Evolutionary conservation across 2,329 filamentous ascomycete genomes (phyloP).

Genomic region (Diaporthe destruens): DNA sequence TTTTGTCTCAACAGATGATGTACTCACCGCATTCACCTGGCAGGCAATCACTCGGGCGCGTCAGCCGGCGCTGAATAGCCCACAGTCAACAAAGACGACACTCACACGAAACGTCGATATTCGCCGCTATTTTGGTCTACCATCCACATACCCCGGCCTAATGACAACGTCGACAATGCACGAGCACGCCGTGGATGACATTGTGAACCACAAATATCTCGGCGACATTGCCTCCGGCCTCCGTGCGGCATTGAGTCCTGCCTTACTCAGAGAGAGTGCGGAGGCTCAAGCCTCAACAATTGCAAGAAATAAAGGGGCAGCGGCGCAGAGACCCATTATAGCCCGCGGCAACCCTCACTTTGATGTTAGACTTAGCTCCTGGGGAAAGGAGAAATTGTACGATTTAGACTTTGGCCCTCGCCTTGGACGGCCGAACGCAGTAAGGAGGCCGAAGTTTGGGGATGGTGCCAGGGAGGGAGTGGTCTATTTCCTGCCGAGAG

Average conservation of each 20-base stretch:
- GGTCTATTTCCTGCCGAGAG: slow-evolving; percentile 63
- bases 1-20: slow-evolving; percentile 67
- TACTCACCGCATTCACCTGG: slow-evolving; percentile 65
- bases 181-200: slow-evolving; percentile 47
- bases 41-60: slow-evolving; percentile 58
- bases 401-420: slow-evolving; percentile 61
- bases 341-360: slow-evolving; percentile 52
- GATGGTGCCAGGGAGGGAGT: slow-evolving; percentile 57
- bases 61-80: slow-evolving; percentile 48
- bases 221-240: slow-evolving; percentile 44
- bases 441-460: slow-evolving; percentile 61
- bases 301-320: slow-evolving; percentile 37
- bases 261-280: slow-evolving; percentile 43
- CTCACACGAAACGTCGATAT: slow-evolving; percentile 64
- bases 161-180: slow-evolving; percentile 61
- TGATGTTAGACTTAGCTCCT: slow-evolving; percentile 67
- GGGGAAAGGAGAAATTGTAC: slow-evolving; percentile 61
- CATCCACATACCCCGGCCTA: slow-evolving; percentile 61
- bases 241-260: slow-evolving; percentile 15
- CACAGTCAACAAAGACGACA: slow-evolving; percentile 44
- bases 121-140: slow-evolving; percentile 56
- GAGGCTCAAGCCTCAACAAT: slow-evolving; percentile 58
- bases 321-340: slow-evolving; percentile 53
- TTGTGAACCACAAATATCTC: slow-evolving; percentile 48
- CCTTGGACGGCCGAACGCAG: slow-evolving; percentile 59